phyloP scores from a whole-genome alignment of 371 early-diverging fungal species.

The Haplosporangium sp. region DNA sequence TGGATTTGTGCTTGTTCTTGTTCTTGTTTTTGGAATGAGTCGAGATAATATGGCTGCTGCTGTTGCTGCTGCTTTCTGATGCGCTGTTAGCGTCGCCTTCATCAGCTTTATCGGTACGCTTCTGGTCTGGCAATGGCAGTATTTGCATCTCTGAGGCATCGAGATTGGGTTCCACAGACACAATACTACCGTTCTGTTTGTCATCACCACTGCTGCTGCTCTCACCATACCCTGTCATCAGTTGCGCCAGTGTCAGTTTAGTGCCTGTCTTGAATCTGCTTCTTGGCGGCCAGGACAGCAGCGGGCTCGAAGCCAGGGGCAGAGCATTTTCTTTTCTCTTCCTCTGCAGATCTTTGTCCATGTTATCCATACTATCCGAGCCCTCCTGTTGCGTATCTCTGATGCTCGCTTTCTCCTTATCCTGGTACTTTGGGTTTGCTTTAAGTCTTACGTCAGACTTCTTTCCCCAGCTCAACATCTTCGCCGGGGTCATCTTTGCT shows the following conservation, averaged over 20 bases:
- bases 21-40: not conserved
- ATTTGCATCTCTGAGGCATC: too few species aligned
- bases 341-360: not conserved
- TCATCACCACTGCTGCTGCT: not conserved
- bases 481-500: constrained; percentile 15
- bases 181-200: not conserved
- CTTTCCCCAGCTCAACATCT: constrained; percentile 13
- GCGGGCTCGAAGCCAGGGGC: not conserved
- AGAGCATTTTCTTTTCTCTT: not conserved
- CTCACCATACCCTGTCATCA: constrained; percentile 1
- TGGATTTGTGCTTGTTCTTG: constrained; percentile 4
- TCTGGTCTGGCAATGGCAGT: too few species aligned
- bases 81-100: not conserved
- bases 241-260: constrained; percentile 2
- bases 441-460: constrained; percentile 6
- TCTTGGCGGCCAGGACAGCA: constrained; percentile 27
- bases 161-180: too few species aligned
- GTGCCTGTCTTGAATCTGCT: constrained; percentile 9
- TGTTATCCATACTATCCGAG: not conserved
- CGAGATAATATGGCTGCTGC: not conserved
- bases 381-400: not conserved
- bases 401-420: not conserved
- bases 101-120: not conserved
- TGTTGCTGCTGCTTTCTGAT: constrained; percentile 1
- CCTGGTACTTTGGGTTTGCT: not conserved